A percentile compares a stretch with the other conserved stretches of the same genome.
phyloP scores from a whole-genome alignment of 75 land plant species.

The Larix kaempferi region DNA sequence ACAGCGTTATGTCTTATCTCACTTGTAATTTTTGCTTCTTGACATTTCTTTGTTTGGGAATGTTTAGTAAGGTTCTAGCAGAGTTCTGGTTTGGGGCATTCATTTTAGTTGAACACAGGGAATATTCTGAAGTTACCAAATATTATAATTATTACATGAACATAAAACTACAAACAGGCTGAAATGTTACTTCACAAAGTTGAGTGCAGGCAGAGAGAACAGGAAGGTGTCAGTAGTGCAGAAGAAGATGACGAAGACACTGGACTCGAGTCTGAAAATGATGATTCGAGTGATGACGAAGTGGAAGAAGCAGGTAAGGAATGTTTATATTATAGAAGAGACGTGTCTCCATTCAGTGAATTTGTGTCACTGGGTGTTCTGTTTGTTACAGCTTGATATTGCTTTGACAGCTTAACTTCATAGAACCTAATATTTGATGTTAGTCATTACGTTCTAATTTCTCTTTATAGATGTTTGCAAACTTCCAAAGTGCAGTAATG shows the following conservation, averaged over 20 bases:
- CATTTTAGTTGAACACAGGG: not conserved
- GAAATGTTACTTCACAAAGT: not conserved
- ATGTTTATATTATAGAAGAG: not conserved
- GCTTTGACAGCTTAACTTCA: not conserved
- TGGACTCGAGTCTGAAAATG: not conserved
- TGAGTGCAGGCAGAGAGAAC: constrained; percentile 5
- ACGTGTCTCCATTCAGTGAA: not conserved
- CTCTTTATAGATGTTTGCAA: too few relatives aligned
- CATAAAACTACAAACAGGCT: too few relatives aligned
- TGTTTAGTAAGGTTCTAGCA: too few relatives aligned
- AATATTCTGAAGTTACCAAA: not conserved
- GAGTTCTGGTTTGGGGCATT: too few relatives aligned
- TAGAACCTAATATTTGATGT: not conserved
- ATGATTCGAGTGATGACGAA: not conserved
- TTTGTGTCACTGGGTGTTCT: not conserved
- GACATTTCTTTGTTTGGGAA: too few relatives aligned
- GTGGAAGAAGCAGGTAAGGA: not conserved
- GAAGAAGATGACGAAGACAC: not conserved
- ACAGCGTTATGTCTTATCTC: too few relatives aligned
- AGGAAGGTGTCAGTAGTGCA: constrained; percentile 1
- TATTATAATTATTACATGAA: not conserved
- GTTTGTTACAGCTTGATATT: not conserved
- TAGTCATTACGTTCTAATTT: too few relatives aligned
- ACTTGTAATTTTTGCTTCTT: too few relatives aligned
- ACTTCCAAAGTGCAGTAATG: too few relatives aligned